A percentile compares a stretch with the other conserved stretches of the same genome.
These are phyloP conservation scores for Eucommia ulmoides DNA, from an alignment of 257 asterid species.

Conservation along the genomic window DNA sequence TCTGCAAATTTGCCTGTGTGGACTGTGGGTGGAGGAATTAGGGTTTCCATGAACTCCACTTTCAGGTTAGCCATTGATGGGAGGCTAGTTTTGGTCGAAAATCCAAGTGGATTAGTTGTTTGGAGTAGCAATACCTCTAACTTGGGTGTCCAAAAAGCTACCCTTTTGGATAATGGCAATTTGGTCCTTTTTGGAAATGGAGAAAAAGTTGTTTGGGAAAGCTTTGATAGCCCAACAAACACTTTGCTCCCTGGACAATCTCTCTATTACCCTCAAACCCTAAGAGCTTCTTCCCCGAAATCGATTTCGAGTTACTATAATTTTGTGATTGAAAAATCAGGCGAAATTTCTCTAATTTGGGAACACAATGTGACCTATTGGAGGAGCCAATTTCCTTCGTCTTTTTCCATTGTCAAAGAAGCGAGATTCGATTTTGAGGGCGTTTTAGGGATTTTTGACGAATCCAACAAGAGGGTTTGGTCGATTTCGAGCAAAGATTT, in stretches of 20 bases:
- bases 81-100: slow-evolving; percentile 34
- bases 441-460: slow-evolving; percentile 37
- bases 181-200: slow-evolving; percentile 35
- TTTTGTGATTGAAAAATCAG: slow-evolving; percentile 26
- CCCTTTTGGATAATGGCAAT: slow-evolving; percentile 49
- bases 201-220: slow-evolving; percentile 43
- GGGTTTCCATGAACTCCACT: slow-evolving; percentile 40
- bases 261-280: slow-evolving; percentile 37
- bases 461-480: slow-evolving; percentile 26
- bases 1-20: slow-evolving; percentile 45
- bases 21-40: slow-evolving; percentile 54
- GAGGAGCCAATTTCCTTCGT: slow-evolving; percentile 32
- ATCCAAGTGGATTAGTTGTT: slow-evolving; percentile 23
- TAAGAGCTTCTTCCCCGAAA: slow-evolving; percentile 39
- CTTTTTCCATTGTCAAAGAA: slow-evolving; percentile 11
- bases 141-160: slow-evolving; percentile 43
- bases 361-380: slow-evolving; percentile 70
- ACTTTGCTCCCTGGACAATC: slow-evolving; percentile 52
- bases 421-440: slow-evolving; percentile 39
- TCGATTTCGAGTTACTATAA: slow-evolving; percentile 42
- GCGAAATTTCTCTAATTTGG: slow-evolving; percentile 50
- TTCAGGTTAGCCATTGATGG: slow-evolving; percentile 46
- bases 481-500: slow-evolving; percentile 40
- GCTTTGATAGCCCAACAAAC: slow-evolving; percentile 46
- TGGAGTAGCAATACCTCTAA: slow-evolving; percentile 58